These are phyloP conservation scores for Blechomonas ayalai DNA, from an alignment of 208 protist species.

Conservation along the genomic window DNA sequence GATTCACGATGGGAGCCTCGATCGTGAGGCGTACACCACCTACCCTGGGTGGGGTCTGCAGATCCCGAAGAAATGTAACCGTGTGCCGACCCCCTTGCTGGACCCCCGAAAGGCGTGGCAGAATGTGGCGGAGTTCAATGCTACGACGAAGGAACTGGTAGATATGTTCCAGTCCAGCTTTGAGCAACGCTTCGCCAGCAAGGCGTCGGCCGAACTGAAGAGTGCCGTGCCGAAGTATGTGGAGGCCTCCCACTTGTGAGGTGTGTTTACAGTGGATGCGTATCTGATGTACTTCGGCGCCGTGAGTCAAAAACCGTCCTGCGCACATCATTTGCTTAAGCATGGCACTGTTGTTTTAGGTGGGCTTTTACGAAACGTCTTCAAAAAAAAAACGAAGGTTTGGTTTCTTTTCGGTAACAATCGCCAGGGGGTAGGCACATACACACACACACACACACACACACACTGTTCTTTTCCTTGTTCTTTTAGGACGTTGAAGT, in stretches of 20 bases:
- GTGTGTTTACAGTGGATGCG: too few relatives aligned
- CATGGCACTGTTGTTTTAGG: too few relatives aligned
- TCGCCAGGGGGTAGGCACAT: neutral
- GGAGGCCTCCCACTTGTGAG: conserved; percentile 31
- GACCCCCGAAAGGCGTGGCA: conserved; percentile 88
- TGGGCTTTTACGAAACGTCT: neutral
- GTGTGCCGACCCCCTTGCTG: conserved; percentile 85
- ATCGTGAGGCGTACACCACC: conserved; percentile 43
- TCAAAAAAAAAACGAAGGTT: neutral
- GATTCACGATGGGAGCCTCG: conserved; percentile 92
- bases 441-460: neutral
- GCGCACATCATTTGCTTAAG: too few relatives aligned
- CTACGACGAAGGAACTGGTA: conserved; percentile 78
- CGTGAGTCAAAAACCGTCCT: too few relatives aligned
- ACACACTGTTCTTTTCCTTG: conserved; percentile 10
- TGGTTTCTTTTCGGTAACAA: conserved; percentile 1
- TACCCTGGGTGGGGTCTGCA: conserved; percentile 87
- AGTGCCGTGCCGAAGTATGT: conserved; percentile 77
- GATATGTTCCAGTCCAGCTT: conserved; percentile 93
- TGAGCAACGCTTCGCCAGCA: conserved; percentile 73
- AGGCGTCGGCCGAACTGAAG: conserved; percentile 69
- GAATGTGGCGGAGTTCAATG: conserved; percentile 79
- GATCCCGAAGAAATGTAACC: conserved; percentile 66
- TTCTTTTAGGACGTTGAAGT: too few relatives aligned
- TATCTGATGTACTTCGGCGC: too few relatives aligned